These are phyloP conservation scores for Penicillium pancosmium DNA, from an alignment of 495 filamentous ascomycete species.

Conservation along the genomic window DNA sequence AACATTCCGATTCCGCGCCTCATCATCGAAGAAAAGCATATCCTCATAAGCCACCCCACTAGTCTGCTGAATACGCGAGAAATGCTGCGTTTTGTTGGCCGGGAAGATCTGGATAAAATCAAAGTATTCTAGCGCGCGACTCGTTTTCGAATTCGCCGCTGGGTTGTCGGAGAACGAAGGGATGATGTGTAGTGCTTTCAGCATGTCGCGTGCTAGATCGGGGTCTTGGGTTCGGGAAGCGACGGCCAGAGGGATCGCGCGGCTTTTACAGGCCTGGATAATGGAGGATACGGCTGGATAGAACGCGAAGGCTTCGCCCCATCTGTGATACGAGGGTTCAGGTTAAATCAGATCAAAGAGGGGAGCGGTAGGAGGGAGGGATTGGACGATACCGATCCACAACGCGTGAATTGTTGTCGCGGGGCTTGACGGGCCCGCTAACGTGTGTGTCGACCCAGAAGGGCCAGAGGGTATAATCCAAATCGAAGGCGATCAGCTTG, in stretches of 20 bases:
- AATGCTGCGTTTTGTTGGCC: constrained; percentile 82
- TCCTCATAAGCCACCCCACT: constrained; percentile 69
- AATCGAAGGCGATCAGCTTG: constrained; percentile 85
- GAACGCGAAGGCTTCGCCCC: constrained; percentile 79
- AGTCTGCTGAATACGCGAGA: constrained; percentile 67
- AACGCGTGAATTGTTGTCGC: constrained; percentile 56
- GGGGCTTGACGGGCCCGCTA: constrained; percentile 72
- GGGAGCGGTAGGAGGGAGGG: neutral
- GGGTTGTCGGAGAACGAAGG: constrained; percentile 48
- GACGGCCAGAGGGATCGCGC: constrained; percentile 66
- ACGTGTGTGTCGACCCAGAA: constrained; percentile 97
- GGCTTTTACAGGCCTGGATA: constrained; percentile 60
- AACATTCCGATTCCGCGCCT: constrained; percentile 83
- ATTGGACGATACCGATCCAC: constrained; percentile 44
- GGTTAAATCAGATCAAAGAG: constrained; percentile 8
- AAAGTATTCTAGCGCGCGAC: constrained; percentile 74
- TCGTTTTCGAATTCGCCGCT: constrained; percentile 37
- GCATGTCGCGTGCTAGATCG: constrained; percentile 77
- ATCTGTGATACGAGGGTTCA: constrained; percentile 38
- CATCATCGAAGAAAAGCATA: constrained; percentile 98
- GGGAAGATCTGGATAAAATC: constrained; percentile 88
- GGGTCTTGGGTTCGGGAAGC: constrained; percentile 85
- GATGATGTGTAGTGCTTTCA: constrained; percentile 72
- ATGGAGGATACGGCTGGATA: constrained; percentile 77
- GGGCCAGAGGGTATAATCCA: constrained; percentile 97